phyloP scores from a whole-genome alignment of 805 yeast species.

The Metschnikowia reukaufii region DNA sequence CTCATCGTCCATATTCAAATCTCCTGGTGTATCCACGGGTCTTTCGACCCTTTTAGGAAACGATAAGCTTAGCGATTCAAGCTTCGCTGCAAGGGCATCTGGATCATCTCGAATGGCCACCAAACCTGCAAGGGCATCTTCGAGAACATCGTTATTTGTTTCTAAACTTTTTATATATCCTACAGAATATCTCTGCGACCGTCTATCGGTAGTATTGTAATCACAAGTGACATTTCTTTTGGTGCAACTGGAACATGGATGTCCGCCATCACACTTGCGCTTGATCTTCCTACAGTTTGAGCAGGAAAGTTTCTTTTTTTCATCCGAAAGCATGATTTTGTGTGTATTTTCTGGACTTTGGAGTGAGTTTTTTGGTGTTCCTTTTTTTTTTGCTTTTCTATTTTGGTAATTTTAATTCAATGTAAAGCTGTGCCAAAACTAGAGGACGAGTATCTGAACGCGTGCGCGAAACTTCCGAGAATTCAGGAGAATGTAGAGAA shows the following conservation, averaged over 20 bases:
- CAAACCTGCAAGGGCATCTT: slow-evolving; percentile 14
- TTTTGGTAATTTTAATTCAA: background rate
- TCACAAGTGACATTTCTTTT: slow-evolving; percentile 16
- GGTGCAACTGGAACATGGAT: slow-evolving; percentile 19
- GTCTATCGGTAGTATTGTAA: slow-evolving; percentile 18
- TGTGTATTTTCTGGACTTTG: too few species aligned
- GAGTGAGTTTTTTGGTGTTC: background rate
- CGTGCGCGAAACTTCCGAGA: background rate
- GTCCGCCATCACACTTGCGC: slow-evolving; percentile 21
- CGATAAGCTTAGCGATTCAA: slow-evolving; percentile 15
- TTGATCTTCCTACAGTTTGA: slow-evolving; percentile 21
- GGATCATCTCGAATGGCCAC: slow-evolving; percentile 18
- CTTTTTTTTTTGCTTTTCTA: background rate
- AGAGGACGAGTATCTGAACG: background rate
- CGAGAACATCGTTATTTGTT: slow-evolving; percentile 19
- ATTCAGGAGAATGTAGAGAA: too few species aligned
- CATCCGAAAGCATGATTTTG: slow-evolving; percentile 5
- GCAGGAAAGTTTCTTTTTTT: slow-evolving; percentile 18
- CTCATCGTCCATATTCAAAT: slow-evolving; percentile 7
- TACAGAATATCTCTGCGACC: slow-evolving; percentile 19
- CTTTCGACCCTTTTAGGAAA: slow-evolving; percentile 8
- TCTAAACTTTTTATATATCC: slow-evolving; percentile 22
- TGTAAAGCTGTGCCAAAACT: background rate
- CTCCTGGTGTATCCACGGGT: slow-evolving; percentile 2
- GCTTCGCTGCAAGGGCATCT: slow-evolving; percentile 14